Base-by-base conservation (phyloP, 129 eudicot species). In the Pittosporum tobira region DNA sequence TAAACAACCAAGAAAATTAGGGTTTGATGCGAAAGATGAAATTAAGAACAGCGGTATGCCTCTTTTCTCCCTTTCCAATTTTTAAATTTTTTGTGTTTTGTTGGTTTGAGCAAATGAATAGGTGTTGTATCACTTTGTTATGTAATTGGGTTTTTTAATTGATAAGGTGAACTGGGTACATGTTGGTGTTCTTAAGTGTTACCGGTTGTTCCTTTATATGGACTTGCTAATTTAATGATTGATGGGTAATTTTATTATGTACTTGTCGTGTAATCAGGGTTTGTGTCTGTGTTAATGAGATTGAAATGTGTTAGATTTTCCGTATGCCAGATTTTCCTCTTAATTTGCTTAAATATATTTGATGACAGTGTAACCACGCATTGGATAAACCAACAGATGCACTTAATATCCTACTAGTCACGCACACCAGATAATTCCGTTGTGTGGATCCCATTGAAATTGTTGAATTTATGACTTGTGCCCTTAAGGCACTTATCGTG, bases 41-140 rank as follows among this genome's bases (percentile, higher is more conserved):
- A 64, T 85, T 73, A 85, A 78, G 76, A 68, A 26, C 43, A 48
- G 83, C 27, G 94, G 94, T 85, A 75, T 47, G 68, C 2, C 23
- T 56, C 47, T 6, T 60, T 43, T 34, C 23, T 66, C 37, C 3
- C 19, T 22, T 43, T 14, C 26, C 18, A 22, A 16, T 55, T 34
- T 40, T 51, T 12, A n/a, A n/a, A n/a, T 43, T 64, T 2, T 26
- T 8, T 46, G 28, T 27, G 9, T 50, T 1, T 4, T 16, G 16
- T 16, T 18, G 53, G 5, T 61, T 44, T 27, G 25, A 44, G 65
- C 21, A 44, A 26, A 9, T 44, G 49, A 10, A 15, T 47, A 15
- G 6, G 19, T 26, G 49, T 24, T 40, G 4, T 16, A 53, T n/a
- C n/a, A n/a, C 37, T 18, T 47, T 38, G 24, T 24, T 59, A n/a